Conservation (phyloP, 257 asterid species). For the Cruciata laevipes region DNA sequence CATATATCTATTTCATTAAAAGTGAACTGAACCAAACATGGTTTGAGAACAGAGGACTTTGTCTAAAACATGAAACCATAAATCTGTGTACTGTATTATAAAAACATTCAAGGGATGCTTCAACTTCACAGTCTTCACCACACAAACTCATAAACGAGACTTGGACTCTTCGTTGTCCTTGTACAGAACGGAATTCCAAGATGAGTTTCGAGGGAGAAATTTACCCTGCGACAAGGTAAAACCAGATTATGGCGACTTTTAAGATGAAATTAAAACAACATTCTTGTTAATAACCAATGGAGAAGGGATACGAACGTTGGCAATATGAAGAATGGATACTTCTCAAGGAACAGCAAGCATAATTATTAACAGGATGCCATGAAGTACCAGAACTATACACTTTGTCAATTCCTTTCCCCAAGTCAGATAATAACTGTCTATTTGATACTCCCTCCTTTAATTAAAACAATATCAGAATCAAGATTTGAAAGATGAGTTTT, state of each 20-base stretch:
- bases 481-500: not conserved
- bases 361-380: too few relatives aligned
- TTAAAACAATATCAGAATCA: not conserved
- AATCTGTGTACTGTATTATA: not conserved
- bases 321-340: too few relatives aligned
- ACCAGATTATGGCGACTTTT: not conserved
- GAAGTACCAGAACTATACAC: too few relatives aligned
- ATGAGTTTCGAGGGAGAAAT: slow-evolving; percentile 61
- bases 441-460: not conserved
- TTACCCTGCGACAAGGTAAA: slow-evolving; percentile 48
- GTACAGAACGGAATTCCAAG: slow-evolving; percentile 53
- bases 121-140: too few relatives aligned
- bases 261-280: not conserved
- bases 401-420: too few relatives aligned
- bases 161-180: slow-evolving; percentile 38
- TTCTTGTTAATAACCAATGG: not conserved
- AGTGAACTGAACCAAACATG: too few relatives aligned
- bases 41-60: not conserved
- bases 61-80: not conserved
- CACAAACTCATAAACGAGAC: slow-evolving; percentile 41
- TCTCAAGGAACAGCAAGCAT: too few relatives aligned
- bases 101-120: not conserved
- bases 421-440: too few relatives aligned
- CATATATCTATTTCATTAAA: too few relatives aligned
- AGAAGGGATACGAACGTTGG: too few relatives aligned